Percentiles rank a stretch among this genome's conserved stretches.
These are phyloP conservation scores for Camillea tinctor DNA, from an alignment of 2,329 filamentous ascomycete species.

Conservation along the genomic window DNA sequence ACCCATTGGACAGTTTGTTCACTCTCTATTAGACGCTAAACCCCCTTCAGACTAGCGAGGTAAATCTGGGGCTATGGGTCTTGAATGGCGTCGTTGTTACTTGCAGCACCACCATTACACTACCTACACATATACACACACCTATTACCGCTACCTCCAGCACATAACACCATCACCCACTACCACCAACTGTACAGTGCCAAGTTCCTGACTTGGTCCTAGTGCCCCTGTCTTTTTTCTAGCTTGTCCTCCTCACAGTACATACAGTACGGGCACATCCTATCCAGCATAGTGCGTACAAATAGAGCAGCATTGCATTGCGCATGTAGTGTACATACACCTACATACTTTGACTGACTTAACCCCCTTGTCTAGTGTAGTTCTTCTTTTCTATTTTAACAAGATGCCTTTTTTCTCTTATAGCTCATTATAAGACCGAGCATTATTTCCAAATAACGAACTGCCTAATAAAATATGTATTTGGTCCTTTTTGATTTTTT, in stretches of 20 bases:
- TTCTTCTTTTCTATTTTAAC: too few species aligned
- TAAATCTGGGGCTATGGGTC: constrained; percentile 2
- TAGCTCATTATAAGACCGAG: too few species aligned
- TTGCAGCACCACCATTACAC: not conserved
- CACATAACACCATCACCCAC: too few species aligned
- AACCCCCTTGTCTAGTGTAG: too few species aligned
- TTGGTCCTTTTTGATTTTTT: not conserved
- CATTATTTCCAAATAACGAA: not conserved
- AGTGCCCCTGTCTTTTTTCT: too few species aligned
- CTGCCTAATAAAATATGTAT: not conserved
- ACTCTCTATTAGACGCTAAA: constrained; percentile 4
- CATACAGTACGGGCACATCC: not conserved
- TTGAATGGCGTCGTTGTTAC: not conserved
- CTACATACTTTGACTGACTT: too few species aligned
- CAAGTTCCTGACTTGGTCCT: not conserved
- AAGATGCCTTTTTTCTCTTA: too few species aligned
- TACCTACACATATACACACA: not conserved
- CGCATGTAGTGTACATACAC: too few species aligned
- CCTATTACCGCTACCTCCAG: not conserved
- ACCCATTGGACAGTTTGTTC: constrained; percentile 15
- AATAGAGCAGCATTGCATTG: not conserved
- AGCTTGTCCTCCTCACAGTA: not conserved
- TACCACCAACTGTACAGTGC: not conserved
- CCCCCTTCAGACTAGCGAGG: constrained; percentile 3
- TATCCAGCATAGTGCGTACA: not conserved